phyloP scores from a whole-genome alignment of 1,284 basidiomycete genomes.

The Ceratobasidium sp. region DNA sequence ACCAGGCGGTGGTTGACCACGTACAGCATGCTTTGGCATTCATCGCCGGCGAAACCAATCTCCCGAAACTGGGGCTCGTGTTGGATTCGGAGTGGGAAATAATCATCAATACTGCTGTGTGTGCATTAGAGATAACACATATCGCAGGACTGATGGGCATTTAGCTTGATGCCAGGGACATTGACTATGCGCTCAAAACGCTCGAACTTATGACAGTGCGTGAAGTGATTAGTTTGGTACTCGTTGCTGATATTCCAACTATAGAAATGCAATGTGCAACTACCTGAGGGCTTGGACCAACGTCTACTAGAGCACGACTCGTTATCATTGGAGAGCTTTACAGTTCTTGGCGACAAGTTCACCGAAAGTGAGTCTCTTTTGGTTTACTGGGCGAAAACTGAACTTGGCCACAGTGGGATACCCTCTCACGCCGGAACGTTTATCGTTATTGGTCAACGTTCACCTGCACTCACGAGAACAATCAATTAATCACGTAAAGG shows the following conservation, averaged over 20 bases:
- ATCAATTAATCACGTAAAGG: slow-evolving; percentile 4
- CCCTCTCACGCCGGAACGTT: slow-evolving; percentile 27
- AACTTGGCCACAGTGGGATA: slow-evolving; percentile 16
- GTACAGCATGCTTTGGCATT: slow-evolving; percentile 12
- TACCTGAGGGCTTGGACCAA: slow-evolving; percentile 31
- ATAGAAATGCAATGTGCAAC: slow-evolving; percentile 53
- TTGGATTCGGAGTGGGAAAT: slow-evolving; percentile 36
- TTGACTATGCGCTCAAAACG: slow-evolving; percentile 51
- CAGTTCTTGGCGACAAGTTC: slow-evolving; percentile 25
- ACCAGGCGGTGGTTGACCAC: slow-evolving; percentile 19
- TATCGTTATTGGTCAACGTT: slow-evolving; percentile 14
- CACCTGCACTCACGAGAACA: slow-evolving; percentile 4
- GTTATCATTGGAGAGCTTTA: slow-evolving; percentile 2
- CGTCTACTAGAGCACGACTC: slow-evolving; percentile 21
- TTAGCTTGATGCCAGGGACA: slow-evolving; percentile 54
- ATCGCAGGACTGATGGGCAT: neutral
- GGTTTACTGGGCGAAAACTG: neutral
- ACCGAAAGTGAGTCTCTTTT: slow-evolving; percentile 2
- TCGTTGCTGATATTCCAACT: slow-evolving; percentile 59
- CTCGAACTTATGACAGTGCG: slow-evolving; percentile 62
- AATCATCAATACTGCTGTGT: slow-evolving; percentile 17
- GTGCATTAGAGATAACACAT: neutral
- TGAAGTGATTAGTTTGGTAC: slow-evolving; percentile 56
- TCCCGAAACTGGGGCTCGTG: slow-evolving; percentile 29
- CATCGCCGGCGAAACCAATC: neutral